A percentile compares a stretch with the other conserved stretches of the same genome.
Conservation (phyloP, 2,329 filamentous ascomycete genomes). For the Pseudopyricularia cyperi region DNA sequence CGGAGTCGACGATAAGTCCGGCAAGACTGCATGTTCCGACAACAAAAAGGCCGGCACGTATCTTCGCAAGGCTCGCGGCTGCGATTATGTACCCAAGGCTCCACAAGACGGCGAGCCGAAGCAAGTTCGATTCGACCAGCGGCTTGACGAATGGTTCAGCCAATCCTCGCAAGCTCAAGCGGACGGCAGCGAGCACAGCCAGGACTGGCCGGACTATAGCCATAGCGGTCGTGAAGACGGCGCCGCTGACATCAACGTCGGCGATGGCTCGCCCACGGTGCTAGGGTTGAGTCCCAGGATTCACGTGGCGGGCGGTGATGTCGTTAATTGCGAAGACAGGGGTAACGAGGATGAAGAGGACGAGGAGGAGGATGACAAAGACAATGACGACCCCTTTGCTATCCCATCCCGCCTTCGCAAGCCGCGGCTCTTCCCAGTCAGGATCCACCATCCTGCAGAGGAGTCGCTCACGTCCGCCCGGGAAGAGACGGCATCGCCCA, state of each 20-base stretch:
- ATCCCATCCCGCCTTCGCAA: background rate
- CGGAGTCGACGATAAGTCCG: background rate
- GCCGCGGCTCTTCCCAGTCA: background rate
- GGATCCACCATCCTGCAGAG: background rate
- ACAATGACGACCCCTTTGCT: background rate
- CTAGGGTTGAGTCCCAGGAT: background rate
- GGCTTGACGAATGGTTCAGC: constrained; percentile 1
- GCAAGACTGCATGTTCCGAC: background rate
- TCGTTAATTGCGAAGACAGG: background rate
- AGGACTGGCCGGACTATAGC: background rate
- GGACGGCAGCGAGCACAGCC: background rate
- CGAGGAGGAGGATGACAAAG: background rate
- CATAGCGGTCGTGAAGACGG: background rate
- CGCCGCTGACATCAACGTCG: background rate
- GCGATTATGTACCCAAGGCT: background rate
- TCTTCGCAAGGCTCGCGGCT: background rate
- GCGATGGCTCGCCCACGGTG: background rate
- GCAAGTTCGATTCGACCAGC: constrained; percentile 1
- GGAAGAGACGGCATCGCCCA: background rate
- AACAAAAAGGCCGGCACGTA: background rate
- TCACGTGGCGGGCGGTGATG: background rate
- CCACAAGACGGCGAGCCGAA: background rate
- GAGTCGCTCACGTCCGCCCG: background rate
- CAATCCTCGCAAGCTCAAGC: background rate
- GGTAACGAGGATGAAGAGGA: background rate